Percentiles rank a stretch among this genome's conserved stretches.
Conservation (phyloP, 2,329 filamentous ascomycete genomes). For the Clarireedia hainanense region DNA sequence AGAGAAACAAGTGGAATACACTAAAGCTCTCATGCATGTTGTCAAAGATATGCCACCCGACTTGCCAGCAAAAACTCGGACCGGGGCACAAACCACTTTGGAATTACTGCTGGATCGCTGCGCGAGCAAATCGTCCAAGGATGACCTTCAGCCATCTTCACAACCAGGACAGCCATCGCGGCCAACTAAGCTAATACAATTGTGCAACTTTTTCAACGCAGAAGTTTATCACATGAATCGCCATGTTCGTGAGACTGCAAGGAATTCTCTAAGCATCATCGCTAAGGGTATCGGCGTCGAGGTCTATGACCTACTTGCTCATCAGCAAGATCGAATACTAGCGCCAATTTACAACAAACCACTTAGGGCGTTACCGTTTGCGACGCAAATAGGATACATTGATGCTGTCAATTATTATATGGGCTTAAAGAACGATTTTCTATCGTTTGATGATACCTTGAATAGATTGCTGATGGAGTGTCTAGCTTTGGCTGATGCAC, state of each 20-base stretch:
- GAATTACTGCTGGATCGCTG: constrained; percentile 72
- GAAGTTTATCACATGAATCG: constrained; percentile 95
- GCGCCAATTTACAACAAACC: constrained; percentile 93
- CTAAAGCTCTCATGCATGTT: constrained; percentile 88
- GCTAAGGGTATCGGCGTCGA: constrained; percentile 70
- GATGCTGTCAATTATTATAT: constrained; percentile 96
- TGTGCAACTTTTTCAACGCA: constrained; percentile 78
- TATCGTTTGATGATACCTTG: constrained; percentile 85
- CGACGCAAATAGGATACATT: constrained; percentile 95
- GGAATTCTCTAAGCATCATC: constrained; percentile 71
- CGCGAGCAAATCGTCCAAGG: constrained; percentile 71
- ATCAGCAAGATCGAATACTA: constrained; percentile 84
- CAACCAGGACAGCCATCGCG: constrained; percentile 50
- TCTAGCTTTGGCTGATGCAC: constrained; percentile 85
- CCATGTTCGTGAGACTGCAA: constrained; percentile 83
- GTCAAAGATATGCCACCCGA: constrained; percentile 98
- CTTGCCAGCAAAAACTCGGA: constrained; percentile 79
- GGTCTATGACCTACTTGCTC: constrained; percentile 80
- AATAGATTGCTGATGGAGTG: constrained; percentile 90
- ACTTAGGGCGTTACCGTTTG: constrained; percentile 82
- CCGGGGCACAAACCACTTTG: constrained; percentile 75
- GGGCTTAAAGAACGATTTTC: constrained; percentile 78
- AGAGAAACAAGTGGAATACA: constrained; percentile 77
- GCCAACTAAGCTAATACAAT: constrained; percentile 59
- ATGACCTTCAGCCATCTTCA: constrained; percentile 54